A percentile compares a stretch with the other conserved stretches of the same genome.
Conservation (phyloP, 768 basidiomycete species). For the Termitomyces heimii region DNA sequence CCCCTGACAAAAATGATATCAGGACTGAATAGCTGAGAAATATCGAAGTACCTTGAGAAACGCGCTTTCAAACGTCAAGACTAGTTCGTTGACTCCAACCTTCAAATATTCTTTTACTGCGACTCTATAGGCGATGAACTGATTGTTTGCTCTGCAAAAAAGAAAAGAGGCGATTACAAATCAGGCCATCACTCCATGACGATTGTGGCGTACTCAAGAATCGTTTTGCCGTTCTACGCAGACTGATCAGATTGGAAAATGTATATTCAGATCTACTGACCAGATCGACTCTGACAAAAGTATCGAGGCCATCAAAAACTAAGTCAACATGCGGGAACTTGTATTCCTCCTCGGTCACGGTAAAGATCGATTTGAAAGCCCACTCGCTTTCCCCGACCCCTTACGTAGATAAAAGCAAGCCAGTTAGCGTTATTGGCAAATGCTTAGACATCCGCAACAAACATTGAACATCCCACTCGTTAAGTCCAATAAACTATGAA, state of each 20-base stretch:
- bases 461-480: constrained; percentile 94
- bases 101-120: constrained; percentile 49
- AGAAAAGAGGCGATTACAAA: background rate
- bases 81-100: constrained; percentile 57
- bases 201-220: constrained; percentile 45
- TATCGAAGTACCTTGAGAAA: constrained; percentile 50
- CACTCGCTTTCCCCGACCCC: constrained; percentile 89
- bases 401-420: constrained; percentile 19
- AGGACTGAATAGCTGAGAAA: background rate
- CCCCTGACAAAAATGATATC: constrained; percentile 39
- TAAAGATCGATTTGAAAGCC: constrained; percentile 71
- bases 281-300: constrained; percentile 69
- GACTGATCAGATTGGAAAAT: background rate
- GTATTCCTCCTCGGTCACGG: constrained; percentile 41
- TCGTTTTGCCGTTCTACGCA: constrained; percentile 62
- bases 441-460: background rate
- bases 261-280: constrained; percentile 33
- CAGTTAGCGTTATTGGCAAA: background rate
- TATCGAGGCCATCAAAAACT: constrained; percentile 89
- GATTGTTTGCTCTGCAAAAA: constrained; percentile 59
- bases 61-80: constrained; percentile 68
- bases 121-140: constrained; percentile 74
- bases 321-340: constrained; percentile 53
- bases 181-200: background rate
- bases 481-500: constrained; percentile 61